These are phyloP conservation scores for Russula dissimulans DNA, from an alignment of 768 basidiomycete genomes.

Conservation along the genomic window DNA sequence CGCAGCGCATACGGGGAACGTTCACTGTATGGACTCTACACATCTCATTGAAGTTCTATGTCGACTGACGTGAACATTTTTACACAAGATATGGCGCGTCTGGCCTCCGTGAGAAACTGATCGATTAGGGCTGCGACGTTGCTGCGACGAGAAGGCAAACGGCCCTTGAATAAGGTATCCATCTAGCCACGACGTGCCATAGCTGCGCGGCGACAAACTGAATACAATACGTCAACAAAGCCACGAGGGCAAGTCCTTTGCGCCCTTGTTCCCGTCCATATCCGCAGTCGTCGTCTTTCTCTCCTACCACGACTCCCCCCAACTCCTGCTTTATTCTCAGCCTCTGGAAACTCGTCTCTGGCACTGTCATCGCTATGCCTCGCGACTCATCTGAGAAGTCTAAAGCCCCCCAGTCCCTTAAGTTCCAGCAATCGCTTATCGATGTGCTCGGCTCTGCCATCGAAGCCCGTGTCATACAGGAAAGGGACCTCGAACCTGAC, in stretches of 20 bases:
- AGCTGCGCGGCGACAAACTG: too few relatives aligned
- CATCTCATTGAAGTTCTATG: too few relatives aligned
- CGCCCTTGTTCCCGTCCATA: not conserved
- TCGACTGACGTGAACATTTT: too few relatives aligned
- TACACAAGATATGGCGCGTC: too few relatives aligned
- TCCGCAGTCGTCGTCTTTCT: not conserved
- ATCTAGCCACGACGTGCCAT: too few relatives aligned
- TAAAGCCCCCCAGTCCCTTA: not conserved
- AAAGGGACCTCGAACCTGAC: conserved; percentile 20
- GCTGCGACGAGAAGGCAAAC: too few relatives aligned
- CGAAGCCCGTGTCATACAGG: conserved; percentile 19
- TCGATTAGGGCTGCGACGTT: too few relatives aligned
- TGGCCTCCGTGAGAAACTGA: too few relatives aligned
- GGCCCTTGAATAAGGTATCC: too few relatives aligned
- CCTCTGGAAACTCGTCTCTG: not conserved
- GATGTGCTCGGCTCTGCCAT: conserved; percentile 21
- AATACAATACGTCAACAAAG: not conserved
- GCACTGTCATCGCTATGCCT: not conserved
- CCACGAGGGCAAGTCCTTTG: not conserved
- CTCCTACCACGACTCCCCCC: not conserved
- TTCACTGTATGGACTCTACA: too few relatives aligned
- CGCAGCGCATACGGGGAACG: too few relatives aligned
- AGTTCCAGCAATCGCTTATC: conserved; percentile 23
- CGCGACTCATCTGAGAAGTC: not conserved
- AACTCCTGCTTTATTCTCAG: not conserved